Conservation (phyloP, 1,139 yeast species). For the Pichia sp. region DNA sequence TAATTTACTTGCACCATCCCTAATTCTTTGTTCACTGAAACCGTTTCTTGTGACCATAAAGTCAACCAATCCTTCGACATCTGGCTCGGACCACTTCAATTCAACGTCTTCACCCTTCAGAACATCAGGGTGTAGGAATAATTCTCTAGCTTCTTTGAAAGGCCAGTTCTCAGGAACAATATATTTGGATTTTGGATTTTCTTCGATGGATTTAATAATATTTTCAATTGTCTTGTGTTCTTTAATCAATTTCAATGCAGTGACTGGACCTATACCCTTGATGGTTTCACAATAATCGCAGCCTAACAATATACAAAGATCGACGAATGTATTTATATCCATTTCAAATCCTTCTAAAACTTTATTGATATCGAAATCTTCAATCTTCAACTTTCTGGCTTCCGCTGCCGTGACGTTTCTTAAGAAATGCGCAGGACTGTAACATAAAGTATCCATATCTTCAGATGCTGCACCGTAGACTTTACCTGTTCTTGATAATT, state of each 20-base stretch:
- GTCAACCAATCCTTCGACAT: conserved; percentile 69
- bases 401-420: conserved; percentile 94
- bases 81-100: conserved; percentile 77
- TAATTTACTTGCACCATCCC: conserved; percentile 82
- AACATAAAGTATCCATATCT: conserved; percentile 98
- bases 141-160: conserved; percentile 78
- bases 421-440: conserved; percentile 77
- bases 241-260: conserved; percentile 83
- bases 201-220: conserved; percentile 61
- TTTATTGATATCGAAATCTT: conserved; percentile 68
- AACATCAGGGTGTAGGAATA: conserved; percentile 83
- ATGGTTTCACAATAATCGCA: conserved; percentile 98
- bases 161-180: conserved; percentile 97
- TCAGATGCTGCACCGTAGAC: conserved; percentile 98
- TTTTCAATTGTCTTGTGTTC: conserved; percentile 83
- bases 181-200: conserved; percentile 63
- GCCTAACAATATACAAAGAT: conserved; percentile 88
- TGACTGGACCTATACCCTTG: conserved; percentile 93
- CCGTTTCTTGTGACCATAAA: conserved; percentile 78
- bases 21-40: conserved; percentile 88
- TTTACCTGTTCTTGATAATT: conserved; percentile 78
- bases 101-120: conserved; percentile 56
- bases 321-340: conserved; percentile 74
- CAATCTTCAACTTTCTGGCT: conserved; percentile 89
- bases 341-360: conserved; percentile 78